A percentile compares a stretch with the other conserved stretches of the same genome.
These are phyloP conservation scores for Aspergillus neoniger DNA, from an alignment of 2,329 filamentous ascomycete genomes.

Conservation along the genomic window DNA sequence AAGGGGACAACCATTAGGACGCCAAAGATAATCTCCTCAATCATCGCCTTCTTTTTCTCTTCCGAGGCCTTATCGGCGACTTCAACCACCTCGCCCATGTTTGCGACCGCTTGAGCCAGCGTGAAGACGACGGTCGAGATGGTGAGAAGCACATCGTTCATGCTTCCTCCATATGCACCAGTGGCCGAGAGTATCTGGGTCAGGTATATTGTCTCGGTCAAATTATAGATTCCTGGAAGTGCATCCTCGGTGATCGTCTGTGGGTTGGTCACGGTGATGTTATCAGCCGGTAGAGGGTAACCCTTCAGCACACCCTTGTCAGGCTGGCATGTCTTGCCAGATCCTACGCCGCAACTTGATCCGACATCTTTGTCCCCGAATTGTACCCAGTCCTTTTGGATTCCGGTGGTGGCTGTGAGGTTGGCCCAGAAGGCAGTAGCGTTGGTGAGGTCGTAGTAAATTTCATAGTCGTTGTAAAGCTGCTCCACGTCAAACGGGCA, in stretches of 20 bases:
- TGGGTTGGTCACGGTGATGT: slow-evolving; percentile 1
- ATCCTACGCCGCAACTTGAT: background rate
- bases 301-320: background rate
- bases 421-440: slow-evolving; percentile 5
- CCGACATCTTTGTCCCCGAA: slow-evolving; percentile 2
- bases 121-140: slow-evolving; percentile 5
- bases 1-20: background rate
- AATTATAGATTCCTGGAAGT: background rate
- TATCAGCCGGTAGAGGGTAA: background rate
- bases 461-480: slow-evolving; percentile 1
- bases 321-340: slow-evolving; percentile 4
- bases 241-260: slow-evolving; percentile 2
- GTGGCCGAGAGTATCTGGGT: background rate
- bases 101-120: background rate
- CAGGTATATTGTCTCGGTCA: background rate
- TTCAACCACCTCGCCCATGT: background rate
- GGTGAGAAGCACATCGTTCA: background rate
- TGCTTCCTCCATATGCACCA: background rate
- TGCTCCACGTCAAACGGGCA: slow-evolving; percentile 1
- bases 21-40: slow-evolving; percentile 5
- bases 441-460: background rate
- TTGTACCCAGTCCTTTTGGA: background rate
- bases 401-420: background rate
- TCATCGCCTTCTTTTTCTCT: slow-evolving; percentile 1
- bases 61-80: background rate